These are phyloP conservation scores for Metschnikowia santaceciliae DNA, from an alignment of 805 yeast genomes.

Conservation along the genomic window DNA sequence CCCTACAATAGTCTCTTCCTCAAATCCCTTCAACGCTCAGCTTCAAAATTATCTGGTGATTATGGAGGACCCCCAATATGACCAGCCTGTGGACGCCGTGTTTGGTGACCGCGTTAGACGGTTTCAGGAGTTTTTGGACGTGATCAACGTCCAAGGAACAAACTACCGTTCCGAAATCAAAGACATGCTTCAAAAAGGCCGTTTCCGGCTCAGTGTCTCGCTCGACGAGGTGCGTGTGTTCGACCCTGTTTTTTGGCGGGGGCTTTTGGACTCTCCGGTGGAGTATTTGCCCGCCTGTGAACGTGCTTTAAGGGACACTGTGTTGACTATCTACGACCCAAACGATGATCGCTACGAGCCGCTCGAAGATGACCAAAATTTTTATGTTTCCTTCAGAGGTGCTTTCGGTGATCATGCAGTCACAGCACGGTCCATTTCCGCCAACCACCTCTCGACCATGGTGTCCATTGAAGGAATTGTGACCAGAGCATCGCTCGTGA, in stretches of 20 bases:
- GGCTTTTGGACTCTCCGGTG: conserved; percentile 71
- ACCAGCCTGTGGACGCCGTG: conserved; percentile 41
- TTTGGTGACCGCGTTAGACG: conserved; percentile 82
- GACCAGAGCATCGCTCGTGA: conserved; percentile 84
- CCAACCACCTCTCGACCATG: conserved; percentile 73
- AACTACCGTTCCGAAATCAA: conserved; percentile 69
- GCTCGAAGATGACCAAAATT: conserved; percentile 58
- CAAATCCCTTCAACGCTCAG: not conserved
- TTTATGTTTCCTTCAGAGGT: conserved; percentile 79
- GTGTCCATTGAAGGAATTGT: conserved; percentile 93
- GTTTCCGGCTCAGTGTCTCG: conserved; percentile 65
- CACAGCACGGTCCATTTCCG: conserved; percentile 81
- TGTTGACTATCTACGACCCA: conserved; percentile 67
- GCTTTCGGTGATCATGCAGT: conserved; percentile 86
- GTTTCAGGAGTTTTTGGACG: conserved; percentile 81
- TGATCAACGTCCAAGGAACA: conserved; percentile 46
- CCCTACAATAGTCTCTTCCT: not conserved
- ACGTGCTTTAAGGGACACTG: conserved; percentile 77
- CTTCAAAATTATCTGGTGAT: not conserved
- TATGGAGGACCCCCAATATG: conserved; percentile 25
- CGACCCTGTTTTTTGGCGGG: conserved; percentile 72
- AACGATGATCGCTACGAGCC: conserved; percentile 48
- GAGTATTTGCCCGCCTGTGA: conserved; percentile 88
- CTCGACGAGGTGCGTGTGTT: conserved; percentile 86
- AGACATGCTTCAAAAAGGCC: conserved; percentile 64